Conservation (phyloP, 495 filamentous ascomycete species). For the Endocarpon pusillum region DNA sequence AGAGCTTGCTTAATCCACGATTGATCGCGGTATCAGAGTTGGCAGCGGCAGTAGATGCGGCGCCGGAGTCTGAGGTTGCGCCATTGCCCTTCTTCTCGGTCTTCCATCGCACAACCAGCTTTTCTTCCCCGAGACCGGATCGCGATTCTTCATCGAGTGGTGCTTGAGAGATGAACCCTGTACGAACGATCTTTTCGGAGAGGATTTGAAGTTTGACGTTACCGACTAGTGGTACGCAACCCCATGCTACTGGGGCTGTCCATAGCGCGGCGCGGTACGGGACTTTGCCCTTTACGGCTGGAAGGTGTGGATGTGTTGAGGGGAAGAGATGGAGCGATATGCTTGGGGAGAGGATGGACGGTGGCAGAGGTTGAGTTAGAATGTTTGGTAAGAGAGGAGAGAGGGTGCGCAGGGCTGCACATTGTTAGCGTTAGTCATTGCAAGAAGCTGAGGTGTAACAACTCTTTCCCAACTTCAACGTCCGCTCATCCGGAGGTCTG, state of each 20-base stretch:
- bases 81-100: constrained; percentile 29
- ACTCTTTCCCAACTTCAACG: constrained; percentile 83
- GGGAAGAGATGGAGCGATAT: constrained; percentile 94
- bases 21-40: constrained; percentile 17
- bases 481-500: constrained; percentile 54
- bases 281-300: constrained; percentile 73
- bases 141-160: constrained; percentile 10
- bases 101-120: constrained; percentile 76
- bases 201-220: constrained; percentile 68
- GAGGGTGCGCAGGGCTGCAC: constrained; percentile 62
- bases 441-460: constrained; percentile 12
- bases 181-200: constrained; percentile 66
- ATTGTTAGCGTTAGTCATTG: constrained; percentile 1
- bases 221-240: constrained; percentile 71
- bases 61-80: constrained; percentile 14
- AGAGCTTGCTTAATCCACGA: constrained; percentile 23
- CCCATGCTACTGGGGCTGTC: constrained; percentile 93
- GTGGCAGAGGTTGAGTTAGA: constrained; percentile 53
- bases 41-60: constrained; percentile 7
- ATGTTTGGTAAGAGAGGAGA: constrained; percentile 77
- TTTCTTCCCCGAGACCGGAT: constrained; percentile 41
- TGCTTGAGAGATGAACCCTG: constrained; percentile 23
- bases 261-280: constrained; percentile 85
- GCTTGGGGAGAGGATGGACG: constrained; percentile 70
- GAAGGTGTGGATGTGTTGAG: constrained; percentile 88